Base-by-base conservation (phyloP, 2,329 filamentous ascomycete genomes). In the Waltergamsia citrina region DNA sequence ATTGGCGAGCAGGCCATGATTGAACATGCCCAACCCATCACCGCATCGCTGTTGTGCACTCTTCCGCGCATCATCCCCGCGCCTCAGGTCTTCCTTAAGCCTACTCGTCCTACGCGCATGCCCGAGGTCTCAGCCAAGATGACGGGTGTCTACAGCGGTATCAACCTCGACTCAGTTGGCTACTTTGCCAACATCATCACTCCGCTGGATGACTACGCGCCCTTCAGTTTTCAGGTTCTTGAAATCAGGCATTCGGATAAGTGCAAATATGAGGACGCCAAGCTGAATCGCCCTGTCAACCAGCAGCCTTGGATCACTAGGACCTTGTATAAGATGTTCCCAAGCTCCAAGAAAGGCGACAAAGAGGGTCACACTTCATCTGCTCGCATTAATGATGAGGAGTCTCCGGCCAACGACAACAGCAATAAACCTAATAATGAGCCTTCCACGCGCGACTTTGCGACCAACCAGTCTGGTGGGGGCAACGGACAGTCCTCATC, bases 131-230 rank as follows among this genome's bases (percentile, higher is more conserved):
- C 61, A 12, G 71, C 71, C 26, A 65, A 65, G 34, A 69, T 78
- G 46, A 65, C 67, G 2, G 74, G 74, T n/a, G 71, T 78, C 7
- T 63, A 70, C 41, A 73, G 65, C 39, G 74, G 74, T 31, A 67
- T 65, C 4, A 57, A 63, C 2, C 60, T 75, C 19, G 63, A 67
- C 36, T 64, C 68, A 2, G 64, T 78, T 5, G 73, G 74, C 35
- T 77, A 74, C 57, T 78, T 78, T 43, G 69, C 74, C 26, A 74
- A 74, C 42, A 71, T 78, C 40, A 65, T 78, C 37, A 69, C 74
- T 33, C 67, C 67, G 4, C 62, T 75, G 15, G 69, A 73, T 29
- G 55, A 65, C 6, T 44, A 69, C 14, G 53, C 56, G 4, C 50
- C 65, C 3, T 71, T 67, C 37, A 51, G 57, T 12, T 71, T 76